Conservation (phyloP, 139 green algal genomes). For the Tetradesmus obliquus region DNA sequence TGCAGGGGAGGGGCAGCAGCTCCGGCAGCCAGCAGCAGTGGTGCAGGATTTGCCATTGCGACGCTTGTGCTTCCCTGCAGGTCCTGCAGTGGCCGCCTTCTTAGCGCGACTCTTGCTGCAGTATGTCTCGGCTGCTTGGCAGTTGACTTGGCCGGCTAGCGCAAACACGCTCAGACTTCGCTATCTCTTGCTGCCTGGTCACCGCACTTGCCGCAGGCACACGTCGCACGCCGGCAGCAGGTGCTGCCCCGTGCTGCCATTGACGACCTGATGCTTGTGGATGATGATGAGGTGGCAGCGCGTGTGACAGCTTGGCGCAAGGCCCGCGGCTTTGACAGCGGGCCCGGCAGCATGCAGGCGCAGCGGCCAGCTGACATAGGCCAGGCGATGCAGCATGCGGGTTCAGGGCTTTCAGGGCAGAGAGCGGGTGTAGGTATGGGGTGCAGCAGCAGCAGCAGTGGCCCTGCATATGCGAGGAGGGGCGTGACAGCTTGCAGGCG, state of each 20-base stretch:
- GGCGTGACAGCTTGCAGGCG: not conserved
- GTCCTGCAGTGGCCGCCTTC: too few species aligned
- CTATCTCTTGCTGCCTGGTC: too few species aligned
- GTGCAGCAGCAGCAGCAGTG: not conserved
- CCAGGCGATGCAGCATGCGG: not conserved
- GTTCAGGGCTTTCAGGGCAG: not conserved
- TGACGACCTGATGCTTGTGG: slow-evolving; percentile 48
- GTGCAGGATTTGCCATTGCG: too few species aligned
- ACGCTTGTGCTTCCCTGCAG: too few species aligned
- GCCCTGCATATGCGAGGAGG: not conserved
- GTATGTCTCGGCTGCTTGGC: too few species aligned
- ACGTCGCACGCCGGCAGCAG: slow-evolving; percentile 43
- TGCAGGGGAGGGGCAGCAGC: not conserved
- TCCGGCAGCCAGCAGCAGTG: not conserved
- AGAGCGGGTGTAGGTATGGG: not conserved
- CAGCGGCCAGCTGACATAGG: slow-evolving; percentile 19
- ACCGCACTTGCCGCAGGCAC: not conserved
- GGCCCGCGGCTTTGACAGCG: slow-evolving; percentile 21
- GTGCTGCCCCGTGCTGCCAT: slow-evolving; percentile 24
- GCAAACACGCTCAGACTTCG: too few species aligned
- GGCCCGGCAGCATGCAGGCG: not conserved
- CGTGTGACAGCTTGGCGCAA: slow-evolving; percentile 26
- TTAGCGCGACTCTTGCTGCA: too few species aligned
- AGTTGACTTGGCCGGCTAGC: too few species aligned
- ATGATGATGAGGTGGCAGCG: slow-evolving; percentile 36